A percentile compares a stretch with the other conserved stretches of the same genome.
phyloP scores from a whole-genome alignment of 2,329 filamentous ascomycete species.

The Pseudohalonectria lignicola region DNA sequence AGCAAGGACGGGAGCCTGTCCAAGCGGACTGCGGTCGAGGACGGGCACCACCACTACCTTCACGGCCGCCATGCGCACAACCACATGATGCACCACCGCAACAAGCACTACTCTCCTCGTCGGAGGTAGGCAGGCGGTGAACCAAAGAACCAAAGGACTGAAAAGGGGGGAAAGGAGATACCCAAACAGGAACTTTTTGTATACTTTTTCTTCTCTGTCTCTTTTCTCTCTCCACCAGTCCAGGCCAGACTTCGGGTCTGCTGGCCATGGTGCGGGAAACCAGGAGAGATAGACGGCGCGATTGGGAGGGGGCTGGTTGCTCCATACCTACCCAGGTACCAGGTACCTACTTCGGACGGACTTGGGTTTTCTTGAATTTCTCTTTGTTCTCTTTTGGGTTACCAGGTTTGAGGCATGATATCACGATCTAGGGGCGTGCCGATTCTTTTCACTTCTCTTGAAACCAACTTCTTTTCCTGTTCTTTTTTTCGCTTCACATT shows the following conservation, averaged over 20 bases:
- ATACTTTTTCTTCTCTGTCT: neutral
- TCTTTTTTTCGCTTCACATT: too few species aligned
- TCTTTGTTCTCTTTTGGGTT: neutral
- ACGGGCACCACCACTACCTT: slow-evolving; percentile 18
- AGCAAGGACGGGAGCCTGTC: slow-evolving; percentile 21
- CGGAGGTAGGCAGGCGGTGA: slow-evolving; percentile 1
- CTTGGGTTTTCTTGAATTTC: neutral
- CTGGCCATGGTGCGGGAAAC: neutral
- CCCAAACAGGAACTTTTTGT: neutral
- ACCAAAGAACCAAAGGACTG: too few species aligned
- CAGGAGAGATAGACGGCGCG: neutral
- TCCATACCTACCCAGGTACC: too few species aligned
- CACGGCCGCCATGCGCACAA: slow-evolving; percentile 26
- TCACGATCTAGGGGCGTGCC: neutral
- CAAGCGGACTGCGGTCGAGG: slow-evolving; percentile 5
- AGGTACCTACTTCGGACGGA: too few species aligned
- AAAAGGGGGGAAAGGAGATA: too few species aligned
- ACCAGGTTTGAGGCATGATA: neutral
- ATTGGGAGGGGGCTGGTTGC: too few species aligned
- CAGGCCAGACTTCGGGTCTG: too few species aligned
- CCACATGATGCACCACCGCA: slow-evolving; percentile 21
- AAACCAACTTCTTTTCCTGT: neutral
- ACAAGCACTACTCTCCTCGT: neutral
- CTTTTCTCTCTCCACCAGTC: neutral
- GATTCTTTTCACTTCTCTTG: neutral